Conservation (phyloP, 257 asterid species). For the Anisodus tanguticus region DNA sequence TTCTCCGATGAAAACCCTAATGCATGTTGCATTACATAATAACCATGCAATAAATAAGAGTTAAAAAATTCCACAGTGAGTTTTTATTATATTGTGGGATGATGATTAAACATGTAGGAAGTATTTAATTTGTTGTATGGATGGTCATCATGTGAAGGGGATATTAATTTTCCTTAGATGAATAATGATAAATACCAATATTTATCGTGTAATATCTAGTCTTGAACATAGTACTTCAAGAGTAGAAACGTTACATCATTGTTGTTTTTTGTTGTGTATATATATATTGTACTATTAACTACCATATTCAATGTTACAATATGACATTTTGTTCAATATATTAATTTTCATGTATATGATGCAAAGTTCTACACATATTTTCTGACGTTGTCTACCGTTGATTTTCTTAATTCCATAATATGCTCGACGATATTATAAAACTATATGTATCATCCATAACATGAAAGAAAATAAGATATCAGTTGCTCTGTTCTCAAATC, state of each 20-base stretch:
- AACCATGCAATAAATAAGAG: not conserved
- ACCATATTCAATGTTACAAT: not conserved
- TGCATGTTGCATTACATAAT: constrained; percentile 73
- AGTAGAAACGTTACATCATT: not conserved
- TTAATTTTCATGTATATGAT: not conserved
- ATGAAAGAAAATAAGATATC: not conserved
- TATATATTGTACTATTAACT: not conserved
- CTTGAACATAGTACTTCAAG: constrained; percentile 11
- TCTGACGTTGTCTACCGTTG: not conserved
- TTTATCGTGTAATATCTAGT: constrained; percentile 2
- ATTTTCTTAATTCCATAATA: not conserved
- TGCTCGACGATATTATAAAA: not conserved
- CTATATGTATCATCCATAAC: not conserved
- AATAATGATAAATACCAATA: constrained; percentile 9
- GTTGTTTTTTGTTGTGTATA: not conserved
- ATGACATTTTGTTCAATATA: not conserved
- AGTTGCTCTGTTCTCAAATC: too few species aligned
- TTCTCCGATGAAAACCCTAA: constrained; percentile 95
- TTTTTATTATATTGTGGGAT: constrained; percentile 27
- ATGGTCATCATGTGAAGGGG: not conserved
- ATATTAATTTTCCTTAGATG: not conserved
- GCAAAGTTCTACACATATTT: not conserved
- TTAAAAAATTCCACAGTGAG: constrained; percentile 10
- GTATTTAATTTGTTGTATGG: not conserved
- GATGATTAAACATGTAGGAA: constrained; percentile 14